Percentiles rank a stretch among this genome's conserved stretches.
Conservation (phyloP, 805 yeast species). For the Ogataea angusta region DNA sequence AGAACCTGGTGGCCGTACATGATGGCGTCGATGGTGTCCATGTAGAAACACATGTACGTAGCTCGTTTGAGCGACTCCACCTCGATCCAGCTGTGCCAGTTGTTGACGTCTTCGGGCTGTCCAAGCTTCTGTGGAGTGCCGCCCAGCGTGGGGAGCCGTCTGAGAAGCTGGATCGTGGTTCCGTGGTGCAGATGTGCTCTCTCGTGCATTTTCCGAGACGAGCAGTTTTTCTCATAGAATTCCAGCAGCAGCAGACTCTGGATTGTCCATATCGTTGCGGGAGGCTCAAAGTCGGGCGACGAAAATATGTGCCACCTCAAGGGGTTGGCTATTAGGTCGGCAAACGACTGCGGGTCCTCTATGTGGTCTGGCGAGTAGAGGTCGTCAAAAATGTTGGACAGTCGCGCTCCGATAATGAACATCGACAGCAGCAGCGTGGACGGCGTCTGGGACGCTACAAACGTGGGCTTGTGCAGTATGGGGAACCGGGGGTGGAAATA, state of each 20-base stretch:
- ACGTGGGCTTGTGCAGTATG: constrained; percentile 57
- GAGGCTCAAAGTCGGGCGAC: constrained; percentile 70
- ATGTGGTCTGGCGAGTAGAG: constrained; percentile 23
- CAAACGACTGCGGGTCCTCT: constrained; percentile 35
- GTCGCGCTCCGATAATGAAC: constrained; percentile 52
- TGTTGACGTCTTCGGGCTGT: constrained; percentile 22
- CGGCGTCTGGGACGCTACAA: constrained; percentile 44
- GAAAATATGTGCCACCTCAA: constrained; percentile 69
- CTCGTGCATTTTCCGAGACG: constrained; percentile 70
- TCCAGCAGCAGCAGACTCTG: constrained; percentile 75
- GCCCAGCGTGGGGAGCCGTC: constrained; percentile 74
- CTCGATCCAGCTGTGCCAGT: constrained; percentile 70
- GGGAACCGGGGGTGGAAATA: constrained; percentile 59
- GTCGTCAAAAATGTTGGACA: constrained; percentile 31
- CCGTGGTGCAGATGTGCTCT: constrained; percentile 86
- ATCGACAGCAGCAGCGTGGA: constrained; percentile 52
- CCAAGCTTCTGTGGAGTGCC: constrained; percentile 52
- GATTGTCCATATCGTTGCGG: constrained; percentile 71
- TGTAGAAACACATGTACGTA: constrained; percentile 76
- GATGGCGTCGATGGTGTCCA: constrained; percentile 76
- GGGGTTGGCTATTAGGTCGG: constrained; percentile 50
- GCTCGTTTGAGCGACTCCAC: constrained; percentile 75
- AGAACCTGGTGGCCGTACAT: constrained; percentile 71
- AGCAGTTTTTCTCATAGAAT: constrained; percentile 71
- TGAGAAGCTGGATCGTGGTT: constrained; percentile 70